Base-by-base conservation (phyloP, 1,284 basidiomycete species). In the Trichosporon sp. region DNA sequence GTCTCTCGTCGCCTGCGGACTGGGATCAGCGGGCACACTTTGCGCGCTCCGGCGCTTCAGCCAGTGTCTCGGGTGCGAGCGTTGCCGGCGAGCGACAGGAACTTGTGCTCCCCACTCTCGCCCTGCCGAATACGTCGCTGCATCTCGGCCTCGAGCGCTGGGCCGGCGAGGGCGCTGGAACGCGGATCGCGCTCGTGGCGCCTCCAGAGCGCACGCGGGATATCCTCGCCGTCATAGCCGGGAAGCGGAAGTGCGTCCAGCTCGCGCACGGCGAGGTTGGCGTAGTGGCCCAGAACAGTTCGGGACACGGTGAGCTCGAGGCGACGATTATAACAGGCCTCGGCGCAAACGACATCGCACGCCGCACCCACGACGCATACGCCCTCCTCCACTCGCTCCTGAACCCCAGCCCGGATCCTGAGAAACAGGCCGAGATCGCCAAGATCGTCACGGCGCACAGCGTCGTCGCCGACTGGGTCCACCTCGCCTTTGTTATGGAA, bases 91-190 rank as follows among this genome's bases (percentile, higher is more conserved):
- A 54, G 25, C 16, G 49, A 16, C 68, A 70, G 10, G 75, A 76
- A 31, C 65, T 78, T 19, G 74, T 78, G 1, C 65, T 78, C 19
- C 76, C 76, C 11, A 76, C 69, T 8, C 64, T 78, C 3, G 62
- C 66, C 34, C 63, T 78, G n/a, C 76, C 76, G 1, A 67, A 57
- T 27, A 71, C 73, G 29, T 72, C 70, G n/a, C 67, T 78, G 21
- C 75, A 78, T 52, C 66, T 77, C 27, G 70, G 69, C 6, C 56
- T 78, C 4, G 69, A 67, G 31, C 69, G 68, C 13, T 74, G 68
- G 70, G 34, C 60, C 16, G 58, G 62, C 3, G 32, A 52, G 16
- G 62, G 62, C 1, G 62, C 60, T 10, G 67, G 67, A 1, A 64
- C 63, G 44, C 62, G 67, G 3, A 59, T 78, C 16, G 74, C 67